Conservation (phyloP, 2,329 filamentous ascomycete species). For the Aureobasidium sp. region DNA sequence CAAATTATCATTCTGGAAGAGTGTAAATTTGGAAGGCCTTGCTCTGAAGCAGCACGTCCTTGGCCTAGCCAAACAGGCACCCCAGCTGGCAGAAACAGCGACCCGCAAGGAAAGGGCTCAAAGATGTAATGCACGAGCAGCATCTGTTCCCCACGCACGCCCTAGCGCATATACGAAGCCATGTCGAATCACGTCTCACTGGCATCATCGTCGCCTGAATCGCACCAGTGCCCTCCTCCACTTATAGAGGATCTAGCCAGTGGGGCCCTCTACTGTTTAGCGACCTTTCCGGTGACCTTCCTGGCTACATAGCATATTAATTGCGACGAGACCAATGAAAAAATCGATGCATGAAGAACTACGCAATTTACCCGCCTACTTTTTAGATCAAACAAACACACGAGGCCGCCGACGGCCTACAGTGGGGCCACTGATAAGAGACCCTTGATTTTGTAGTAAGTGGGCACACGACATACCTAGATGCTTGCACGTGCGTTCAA, state of each 20-base stretch:
- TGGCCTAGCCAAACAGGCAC: neutral
- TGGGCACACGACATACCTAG: neutral
- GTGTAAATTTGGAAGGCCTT: neutral
- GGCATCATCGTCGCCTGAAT: neutral
- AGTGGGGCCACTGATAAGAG: neutral
- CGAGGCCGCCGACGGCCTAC: neutral
- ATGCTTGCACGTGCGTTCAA: neutral
- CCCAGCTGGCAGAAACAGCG: neutral
- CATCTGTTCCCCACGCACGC: neutral
- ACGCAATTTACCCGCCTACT: conserved; percentile 4
- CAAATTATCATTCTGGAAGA: neutral
- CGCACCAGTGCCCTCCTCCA: neutral
- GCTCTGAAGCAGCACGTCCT: neutral
- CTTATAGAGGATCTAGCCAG: neutral
- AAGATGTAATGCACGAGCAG: neutral
- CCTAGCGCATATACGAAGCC: neutral
- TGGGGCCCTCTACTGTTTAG: neutral
- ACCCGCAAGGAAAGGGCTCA: neutral
- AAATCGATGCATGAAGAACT: conserved; percentile 6
- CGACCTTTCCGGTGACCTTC: neutral
- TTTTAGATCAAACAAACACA: conserved; percentile 8
- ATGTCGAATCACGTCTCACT: conserved; percentile 5
- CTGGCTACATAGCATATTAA: conserved; percentile 8
- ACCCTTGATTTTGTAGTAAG: conserved; percentile 3
- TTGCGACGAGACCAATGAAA: conserved; percentile 14